phyloP scores from a whole-genome alignment of 192 early-diverging fungal genomes.

The Phlyctochytrium bullatum region DNA sequence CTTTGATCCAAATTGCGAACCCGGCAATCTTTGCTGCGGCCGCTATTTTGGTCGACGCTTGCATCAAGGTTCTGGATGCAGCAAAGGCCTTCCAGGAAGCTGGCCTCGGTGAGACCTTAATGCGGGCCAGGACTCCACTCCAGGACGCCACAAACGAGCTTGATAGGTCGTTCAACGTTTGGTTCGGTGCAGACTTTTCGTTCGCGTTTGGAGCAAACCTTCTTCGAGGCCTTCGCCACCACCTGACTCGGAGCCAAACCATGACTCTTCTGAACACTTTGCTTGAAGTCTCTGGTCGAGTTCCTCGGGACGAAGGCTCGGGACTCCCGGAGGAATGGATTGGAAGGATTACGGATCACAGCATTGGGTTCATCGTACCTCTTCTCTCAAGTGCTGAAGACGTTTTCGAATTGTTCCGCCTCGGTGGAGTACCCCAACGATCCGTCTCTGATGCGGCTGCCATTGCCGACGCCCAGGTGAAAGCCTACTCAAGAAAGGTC shows the following conservation, averaged over 20 bases:
- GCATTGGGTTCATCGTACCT: slow-evolving; percentile 77
- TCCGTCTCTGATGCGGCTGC: slow-evolving; percentile 5
- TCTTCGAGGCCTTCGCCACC: slow-evolving; percentile 79
- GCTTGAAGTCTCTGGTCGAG: slow-evolving; percentile 48
- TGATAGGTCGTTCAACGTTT: slow-evolving; percentile 73
- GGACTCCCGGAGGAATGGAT: slow-evolving; percentile 14
- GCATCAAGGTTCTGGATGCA: slow-evolving; percentile 73
- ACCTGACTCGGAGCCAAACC: slow-evolving; percentile 70
- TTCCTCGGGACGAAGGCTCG: slow-evolving; percentile 10
- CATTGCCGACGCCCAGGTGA: background rate
- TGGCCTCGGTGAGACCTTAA: slow-evolving; percentile 68
- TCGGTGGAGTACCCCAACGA: slow-evolving; percentile 28
- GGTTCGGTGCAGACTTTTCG: slow-evolving; percentile 83
- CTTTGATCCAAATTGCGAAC: slow-evolving; percentile 84
- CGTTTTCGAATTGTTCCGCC: slow-evolving; percentile 23
- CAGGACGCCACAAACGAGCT: slow-evolving; percentile 67
- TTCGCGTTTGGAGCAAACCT: slow-evolving; percentile 80
- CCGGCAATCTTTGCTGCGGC: slow-evolving; percentile 75
- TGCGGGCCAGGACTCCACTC: slow-evolving; percentile 70
- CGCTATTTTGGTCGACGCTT: slow-evolving; percentile 64
- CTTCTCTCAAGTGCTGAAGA: slow-evolving; percentile 73
- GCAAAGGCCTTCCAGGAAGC: slow-evolving; percentile 66
- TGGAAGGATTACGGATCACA: slow-evolving; percentile 56
- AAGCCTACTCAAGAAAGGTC: background rate
- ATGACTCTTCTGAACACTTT: slow-evolving; percentile 69